Evolutionary conservation across 257 asterid genomes (phyloP), one percentile per base, ranked within the genome.

Genomic region (Plantago ovata): DNA sequence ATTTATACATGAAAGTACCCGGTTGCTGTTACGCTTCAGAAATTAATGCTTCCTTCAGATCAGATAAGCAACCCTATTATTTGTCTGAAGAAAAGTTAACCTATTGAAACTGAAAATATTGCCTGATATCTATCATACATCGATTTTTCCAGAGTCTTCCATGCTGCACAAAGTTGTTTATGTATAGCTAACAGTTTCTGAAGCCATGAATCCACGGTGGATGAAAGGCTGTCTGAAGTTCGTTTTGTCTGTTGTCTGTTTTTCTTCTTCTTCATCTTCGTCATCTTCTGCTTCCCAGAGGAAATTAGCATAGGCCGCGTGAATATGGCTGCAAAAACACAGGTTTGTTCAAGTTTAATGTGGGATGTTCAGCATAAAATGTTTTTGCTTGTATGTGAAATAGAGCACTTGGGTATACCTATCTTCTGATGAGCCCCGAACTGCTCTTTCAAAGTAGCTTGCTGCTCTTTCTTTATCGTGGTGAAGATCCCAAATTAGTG

Each of bases 251-350:
- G 67, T 38, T 9, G 44, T 23, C 24, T 65, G 21, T 9, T 69
- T 71, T 15, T 64, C 71, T 0, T 50, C 72, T 2, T 77, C 86
- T 20, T 77, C 91, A 9, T 73, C 93, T 16, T 77, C 91, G 9
- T 73, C 93, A 1, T 70, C 88, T 24, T 77, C 93, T 3, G 71
- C 51, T 60, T 84, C 86, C 97, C 97, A 90, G 14, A 90, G 82
- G 64, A 90, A 90, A 52, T 76, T 75, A 52, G 95, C 97, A 32
- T 77, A 82, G 7, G 97, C 94, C 5, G 97, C 95, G 33, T 84
- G 95, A 64, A 84, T 61, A 53, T 86, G 87, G 77, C 95, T 86
- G 89, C n/a, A 38, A 59, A 57, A 50, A 61, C 60, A 62, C 18
- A 61, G 42, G 53, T 14, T 24, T n/a, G 14, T 8, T 36, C 32